phyloP scores from a whole-genome alignment of 2,329 filamentous ascomycete genomes.

The Trichoderma breve region DNA sequence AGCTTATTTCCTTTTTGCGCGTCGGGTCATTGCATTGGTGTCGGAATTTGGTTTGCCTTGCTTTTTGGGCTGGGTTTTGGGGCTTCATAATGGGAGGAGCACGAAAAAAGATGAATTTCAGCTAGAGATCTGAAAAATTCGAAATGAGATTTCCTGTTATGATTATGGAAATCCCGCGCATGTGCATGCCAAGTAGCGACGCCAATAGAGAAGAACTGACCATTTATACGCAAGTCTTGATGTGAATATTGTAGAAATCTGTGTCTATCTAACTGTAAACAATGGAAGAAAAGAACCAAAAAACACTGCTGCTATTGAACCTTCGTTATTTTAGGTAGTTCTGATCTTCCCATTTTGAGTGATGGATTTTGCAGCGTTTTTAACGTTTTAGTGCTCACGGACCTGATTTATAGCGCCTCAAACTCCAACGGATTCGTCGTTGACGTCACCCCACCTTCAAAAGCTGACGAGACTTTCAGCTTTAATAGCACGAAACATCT shows the following conservation, averaged over 20 bases:
- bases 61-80: conserved; percentile 35
- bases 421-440: not conserved
- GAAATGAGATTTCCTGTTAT: conserved; percentile 35
- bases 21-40: conserved; percentile 52
- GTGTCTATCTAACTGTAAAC: not conserved
- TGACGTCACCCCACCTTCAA: conserved; percentile 18
- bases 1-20: conserved; percentile 44
- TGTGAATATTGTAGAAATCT: not conserved
- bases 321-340: not conserved
- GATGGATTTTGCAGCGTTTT: not conserved
- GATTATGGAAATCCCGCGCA: conserved; percentile 14
- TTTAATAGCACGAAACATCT: not conserved
- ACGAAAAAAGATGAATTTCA: conserved; percentile 31
- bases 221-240: not conserved
- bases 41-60: conserved; percentile 46
- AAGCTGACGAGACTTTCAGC: not conserved
- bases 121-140: conserved; percentile 36
- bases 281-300: not conserved
- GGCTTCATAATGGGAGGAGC: conserved; percentile 39
- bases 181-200: conserved; percentile 13
- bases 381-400: not conserved
- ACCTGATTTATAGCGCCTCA: not conserved
- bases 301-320: not conserved
- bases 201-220: conserved; percentile 11
- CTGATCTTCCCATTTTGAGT: not conserved